Base-by-base conservation (phyloP, 345 rosid species). In the Rhizophora mangle region DNA sequence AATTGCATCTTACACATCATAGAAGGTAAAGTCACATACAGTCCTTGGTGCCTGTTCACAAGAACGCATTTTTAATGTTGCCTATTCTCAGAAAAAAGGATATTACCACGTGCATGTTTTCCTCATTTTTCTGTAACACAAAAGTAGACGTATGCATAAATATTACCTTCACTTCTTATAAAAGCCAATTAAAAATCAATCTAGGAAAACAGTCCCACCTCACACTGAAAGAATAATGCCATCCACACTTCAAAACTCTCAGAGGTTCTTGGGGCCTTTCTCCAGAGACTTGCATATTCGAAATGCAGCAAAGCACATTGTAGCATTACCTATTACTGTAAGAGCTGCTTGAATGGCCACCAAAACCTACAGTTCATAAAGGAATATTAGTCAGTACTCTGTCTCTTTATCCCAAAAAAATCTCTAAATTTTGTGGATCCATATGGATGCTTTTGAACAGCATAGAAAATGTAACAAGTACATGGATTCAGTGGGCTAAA, bases 271-370 rank as follows among this genome's bases (percentile, higher is more conserved):
- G 34, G 91, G 72, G 49, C 68, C 54, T 72, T 94, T 77, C 52
- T 80, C 82, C 29, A 80, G 57, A 21, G 80, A 78, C 77, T 81
- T 87, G 85, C 77, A 83, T 70, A 91, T 88, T 47, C 92, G 88
- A 81, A 56, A 91, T 69, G 98, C 97, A 51, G 93, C 98, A 53
- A 88, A 71, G 66, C 95, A 88, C 87, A 94, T 75, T 26, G 97
- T 91, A 26, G 82, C 82, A 67, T 91, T 91, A 58, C 99, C 97
- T 16, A 89, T 67, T n/a, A 85, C 90, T 7, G 97, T 94, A 63
- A 94, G 61, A 7, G 90, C 95, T 46, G 85, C 96, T 76, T 90
- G 98, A 76, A 90, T 83, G 69, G 89, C 96, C 52, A 93, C 93
- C 82, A 88, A 68, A 37, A 90, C 93, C 93, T 88, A 68, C 63